Conservation (phyloP, 2,329 filamentous ascomycete genomes). For the Neonectria hederae region DNA sequence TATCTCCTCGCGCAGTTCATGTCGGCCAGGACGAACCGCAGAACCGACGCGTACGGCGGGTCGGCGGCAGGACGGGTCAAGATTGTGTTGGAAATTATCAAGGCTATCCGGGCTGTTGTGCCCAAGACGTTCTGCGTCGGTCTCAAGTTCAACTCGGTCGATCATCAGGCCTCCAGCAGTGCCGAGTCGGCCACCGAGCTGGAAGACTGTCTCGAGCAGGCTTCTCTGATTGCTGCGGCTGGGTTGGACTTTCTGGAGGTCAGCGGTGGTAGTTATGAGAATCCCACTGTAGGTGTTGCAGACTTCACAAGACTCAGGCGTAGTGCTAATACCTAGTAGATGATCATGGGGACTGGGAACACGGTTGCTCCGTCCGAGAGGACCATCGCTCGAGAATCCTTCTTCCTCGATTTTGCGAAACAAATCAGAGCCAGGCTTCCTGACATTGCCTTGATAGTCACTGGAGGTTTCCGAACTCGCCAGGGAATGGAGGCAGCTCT, state of each 20-base stretch:
- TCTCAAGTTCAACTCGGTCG: constrained; percentile 66
- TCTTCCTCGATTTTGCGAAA: constrained; percentile 74
- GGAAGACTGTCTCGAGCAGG: constrained; percentile 66
- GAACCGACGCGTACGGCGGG: constrained; percentile 67
- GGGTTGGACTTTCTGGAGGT: constrained; percentile 75
- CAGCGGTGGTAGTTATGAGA: constrained; percentile 69
- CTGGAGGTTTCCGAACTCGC: constrained; percentile 68
- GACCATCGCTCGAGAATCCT: constrained; percentile 68
- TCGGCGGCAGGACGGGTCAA: constrained; percentile 57
- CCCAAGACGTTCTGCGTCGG: constrained; percentile 58
- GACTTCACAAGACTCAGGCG: constrained; percentile 3
- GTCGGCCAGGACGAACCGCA: constrained; percentile 57
- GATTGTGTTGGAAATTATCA: constrained; percentile 61
- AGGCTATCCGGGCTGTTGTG: constrained; percentile 51
- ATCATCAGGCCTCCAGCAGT: constrained; percentile 56
- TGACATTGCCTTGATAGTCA: constrained; percentile 62
- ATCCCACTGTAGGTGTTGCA: constrained; percentile 53
- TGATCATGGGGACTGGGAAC: constrained; percentile 44
- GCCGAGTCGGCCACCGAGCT: constrained; percentile 46
- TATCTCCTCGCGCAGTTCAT: constrained; percentile 68
- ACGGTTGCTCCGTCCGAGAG: constrained; percentile 34
- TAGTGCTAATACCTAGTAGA: constrained; percentile 37
- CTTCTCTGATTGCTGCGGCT: constrained; percentile 57
- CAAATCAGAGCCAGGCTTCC: constrained; percentile 57
- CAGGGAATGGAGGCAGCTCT: constrained; percentile 54